Conservation (phyloP, 2,329 filamentous ascomycete genomes). For the Trematosphaeria pertusa region DNA sequence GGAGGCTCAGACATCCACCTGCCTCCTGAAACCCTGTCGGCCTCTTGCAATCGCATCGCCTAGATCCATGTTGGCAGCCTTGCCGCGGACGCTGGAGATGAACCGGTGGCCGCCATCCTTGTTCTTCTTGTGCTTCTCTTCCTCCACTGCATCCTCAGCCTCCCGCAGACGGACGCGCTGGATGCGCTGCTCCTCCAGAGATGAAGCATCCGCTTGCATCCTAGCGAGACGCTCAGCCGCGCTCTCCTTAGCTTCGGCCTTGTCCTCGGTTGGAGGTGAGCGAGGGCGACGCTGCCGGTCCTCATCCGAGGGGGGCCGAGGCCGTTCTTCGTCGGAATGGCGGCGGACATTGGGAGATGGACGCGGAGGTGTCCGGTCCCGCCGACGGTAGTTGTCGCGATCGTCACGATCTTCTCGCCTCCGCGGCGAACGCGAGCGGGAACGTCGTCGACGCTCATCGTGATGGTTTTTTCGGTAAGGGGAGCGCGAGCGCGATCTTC, state of each 20-base stretch:
- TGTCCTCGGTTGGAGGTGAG: constrained; percentile 10
- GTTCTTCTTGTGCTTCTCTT: constrained; percentile 30
- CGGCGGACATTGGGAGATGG: constrained; percentile 17
- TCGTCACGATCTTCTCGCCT: constrained; percentile 24
- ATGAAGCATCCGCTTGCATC: constrained; percentile 44
- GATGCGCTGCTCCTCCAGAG: constrained; percentile 40
- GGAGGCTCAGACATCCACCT: constrained; percentile 26
- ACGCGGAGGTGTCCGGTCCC: constrained; percentile 27
- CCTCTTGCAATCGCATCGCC: constrained; percentile 39
- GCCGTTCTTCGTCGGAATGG: constrained; percentile 13
- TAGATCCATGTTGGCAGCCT: constrained; percentile 33
- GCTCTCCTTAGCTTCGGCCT: constrained; percentile 19
- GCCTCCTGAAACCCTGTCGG: constrained; percentile 24
- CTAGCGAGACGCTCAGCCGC: constrained; percentile 39
- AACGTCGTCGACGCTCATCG: constrained; percentile 21
- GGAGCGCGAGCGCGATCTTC: constrained; percentile 31
- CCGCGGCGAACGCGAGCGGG: constrained; percentile 22
- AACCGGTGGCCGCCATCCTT: constrained; percentile 34
- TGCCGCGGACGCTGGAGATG: constrained; percentile 29
- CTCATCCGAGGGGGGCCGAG: constrained; percentile 2
- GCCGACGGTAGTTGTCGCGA: constrained; percentile 27
- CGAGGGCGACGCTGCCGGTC: constrained; percentile 8
- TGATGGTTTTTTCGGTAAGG: constrained; percentile 30
- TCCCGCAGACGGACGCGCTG: constrained; percentile 42
- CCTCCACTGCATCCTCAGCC: constrained; percentile 42